Evolutionary conservation across 140 eudicot species (phyloP).

Genomic region (Ambrosia hybrid): DNA sequence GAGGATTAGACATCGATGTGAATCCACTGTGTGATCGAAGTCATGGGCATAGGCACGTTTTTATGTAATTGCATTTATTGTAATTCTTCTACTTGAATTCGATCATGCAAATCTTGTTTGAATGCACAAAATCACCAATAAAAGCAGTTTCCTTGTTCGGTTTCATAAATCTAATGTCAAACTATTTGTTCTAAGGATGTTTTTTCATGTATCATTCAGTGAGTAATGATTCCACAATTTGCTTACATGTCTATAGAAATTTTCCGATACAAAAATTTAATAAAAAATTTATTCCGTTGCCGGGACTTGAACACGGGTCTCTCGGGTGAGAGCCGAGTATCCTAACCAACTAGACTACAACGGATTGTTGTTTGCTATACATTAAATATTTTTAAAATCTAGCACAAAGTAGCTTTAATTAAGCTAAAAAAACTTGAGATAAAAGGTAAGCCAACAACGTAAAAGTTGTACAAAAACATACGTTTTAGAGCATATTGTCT

Average conservation of each 20-base stretch:
- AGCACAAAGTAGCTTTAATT: too few species aligned
- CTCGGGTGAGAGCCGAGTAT: conserved; percentile 96
- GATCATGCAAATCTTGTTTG: conserved; percentile 28
- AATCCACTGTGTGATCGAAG: conserved; percentile 54
- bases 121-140: conserved; percentile 37
- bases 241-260: not conserved
- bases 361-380: not conserved
- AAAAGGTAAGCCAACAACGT: too few species aligned
- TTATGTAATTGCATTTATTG: not conserved
- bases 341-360: conserved; percentile 74
- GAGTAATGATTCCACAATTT: not conserved
- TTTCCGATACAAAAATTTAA: not conserved
- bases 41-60: not conserved
- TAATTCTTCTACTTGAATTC: conserved; percentile 23
- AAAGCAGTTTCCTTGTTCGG: conserved; percentile 21
- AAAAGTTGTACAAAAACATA: too few species aligned
- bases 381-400: too few species aligned
- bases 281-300: conserved; percentile 37
- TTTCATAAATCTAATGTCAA: conserved; percentile 16
- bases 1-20: conserved; percentile 71
- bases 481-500: too few species aligned
- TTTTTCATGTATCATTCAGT: conserved; percentile 5
- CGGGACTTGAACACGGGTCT: conserved; percentile 97
- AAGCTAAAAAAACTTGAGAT: too few species aligned
- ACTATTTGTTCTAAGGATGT: not conserved